phyloP scores from a whole-genome alignment of 371 early-diverging fungal genomes.

The Lichtheimia corymbifera region DNA sequence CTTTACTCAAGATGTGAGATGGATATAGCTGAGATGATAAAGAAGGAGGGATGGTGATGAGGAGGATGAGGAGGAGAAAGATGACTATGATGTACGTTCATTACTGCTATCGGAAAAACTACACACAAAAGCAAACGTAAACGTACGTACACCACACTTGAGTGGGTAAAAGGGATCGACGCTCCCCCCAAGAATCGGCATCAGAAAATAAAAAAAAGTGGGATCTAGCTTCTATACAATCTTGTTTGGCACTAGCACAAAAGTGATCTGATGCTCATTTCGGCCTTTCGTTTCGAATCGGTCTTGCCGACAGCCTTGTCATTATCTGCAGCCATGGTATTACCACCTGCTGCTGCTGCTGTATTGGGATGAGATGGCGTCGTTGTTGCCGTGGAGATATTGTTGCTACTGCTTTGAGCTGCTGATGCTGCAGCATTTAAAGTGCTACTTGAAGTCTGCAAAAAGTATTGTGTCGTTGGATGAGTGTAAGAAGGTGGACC shows the following conservation, averaged over 20 bases:
- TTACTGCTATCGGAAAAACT: too few species aligned
- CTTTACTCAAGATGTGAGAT: too few species aligned
- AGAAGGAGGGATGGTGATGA: too few species aligned
- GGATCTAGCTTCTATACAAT: background rate
- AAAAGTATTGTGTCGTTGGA: constrained; percentile 30
- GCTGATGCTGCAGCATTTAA: constrained; percentile 33
- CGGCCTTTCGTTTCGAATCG: constrained; percentile 21
- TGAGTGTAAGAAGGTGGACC: constrained; percentile 24
- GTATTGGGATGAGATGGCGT: background rate
- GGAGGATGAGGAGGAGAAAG: too few species aligned
- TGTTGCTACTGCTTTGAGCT: constrained; percentile 12
- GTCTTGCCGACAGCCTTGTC: constrained; percentile 25
- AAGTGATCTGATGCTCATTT: constrained; percentile 26
- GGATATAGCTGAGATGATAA: too few species aligned
- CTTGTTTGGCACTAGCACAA: constrained; percentile 11
- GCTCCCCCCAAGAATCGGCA: constrained; percentile 4
- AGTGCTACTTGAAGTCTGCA: constrained; percentile 30
- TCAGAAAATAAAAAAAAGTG: background rate
- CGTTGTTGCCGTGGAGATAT: constrained; percentile 2
- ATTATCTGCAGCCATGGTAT: constrained; percentile 16
- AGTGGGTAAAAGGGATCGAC: background rate
- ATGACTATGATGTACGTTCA: too few species aligned
- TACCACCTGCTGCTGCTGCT: background rate
- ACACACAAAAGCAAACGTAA: too few species aligned
- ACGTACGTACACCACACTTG: too few species aligned